Percentiles rank a stretch among this genome's conserved stretches.
Conservation (phyloP, 2,329 filamentous ascomycete species). For the Fusarium sp. region DNA sequence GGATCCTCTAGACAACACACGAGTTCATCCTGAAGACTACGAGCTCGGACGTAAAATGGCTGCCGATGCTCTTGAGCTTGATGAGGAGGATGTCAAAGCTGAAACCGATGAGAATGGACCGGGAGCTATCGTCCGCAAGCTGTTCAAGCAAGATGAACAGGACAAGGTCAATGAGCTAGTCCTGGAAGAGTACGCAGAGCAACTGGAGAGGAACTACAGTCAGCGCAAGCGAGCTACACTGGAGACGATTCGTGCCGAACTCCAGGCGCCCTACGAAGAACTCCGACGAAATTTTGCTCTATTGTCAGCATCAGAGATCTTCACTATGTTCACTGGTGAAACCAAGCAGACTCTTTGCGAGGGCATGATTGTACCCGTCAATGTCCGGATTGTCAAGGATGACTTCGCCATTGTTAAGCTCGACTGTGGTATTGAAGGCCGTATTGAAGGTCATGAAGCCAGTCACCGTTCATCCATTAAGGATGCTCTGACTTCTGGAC, state of each 20-base stretch:
- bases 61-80: constrained; percentile 93
- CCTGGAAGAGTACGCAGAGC: constrained; percentile 95
- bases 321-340: constrained; percentile 97
- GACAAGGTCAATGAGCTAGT: constrained; percentile 97
- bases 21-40: constrained; percentile 98
- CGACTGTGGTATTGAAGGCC: constrained; percentile 93
- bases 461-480: constrained; percentile 78
- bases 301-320: constrained; percentile 81
- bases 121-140: constrained; percentile 90
- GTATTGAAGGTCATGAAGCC: constrained; percentile 85
- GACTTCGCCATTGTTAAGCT: constrained; percentile 94
- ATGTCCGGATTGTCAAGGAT: constrained; percentile 87
- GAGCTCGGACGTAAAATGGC: constrained; percentile 98
- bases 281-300: constrained; percentile 82
- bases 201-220: constrained; percentile 91
- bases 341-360: constrained; percentile 84
- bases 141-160: constrained; percentile 94
- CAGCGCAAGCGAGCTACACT: constrained; percentile 95
- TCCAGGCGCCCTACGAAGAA: constrained; percentile 94
- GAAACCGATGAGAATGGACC: constrained; percentile 91
- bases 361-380: constrained; percentile 93
- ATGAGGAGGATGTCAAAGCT: constrained; percentile 97
- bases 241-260: constrained; percentile 93
- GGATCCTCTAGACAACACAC: constrained; percentile 95
- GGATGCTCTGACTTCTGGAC: constrained; percentile 80